Percentiles rank a stretch among this genome's conserved stretches.
phyloP scores from a whole-genome alignment of 192 early-diverging fungal species.

The Podila epigama region DNA sequence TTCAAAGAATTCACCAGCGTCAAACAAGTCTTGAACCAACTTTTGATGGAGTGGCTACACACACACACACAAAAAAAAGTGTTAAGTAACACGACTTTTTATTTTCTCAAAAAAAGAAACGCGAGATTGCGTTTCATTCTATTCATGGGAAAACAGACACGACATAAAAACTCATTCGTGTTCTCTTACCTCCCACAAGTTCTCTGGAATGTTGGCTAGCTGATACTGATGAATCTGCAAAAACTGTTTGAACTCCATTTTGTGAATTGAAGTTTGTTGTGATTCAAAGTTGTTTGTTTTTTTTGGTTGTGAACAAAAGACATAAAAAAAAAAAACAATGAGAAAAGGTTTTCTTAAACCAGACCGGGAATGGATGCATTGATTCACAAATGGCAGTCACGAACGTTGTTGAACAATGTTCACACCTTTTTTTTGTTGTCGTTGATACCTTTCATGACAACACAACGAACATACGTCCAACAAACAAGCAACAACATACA shows the following conservation, averaged over 20 bases:
- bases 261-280: neutral
- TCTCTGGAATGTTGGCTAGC: constrained; percentile 54
- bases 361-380: too few relatives aligned
- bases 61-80: constrained; percentile 2
- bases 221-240: constrained; percentile 60
- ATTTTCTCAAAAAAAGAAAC: neutral
- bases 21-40: constrained; percentile 57
- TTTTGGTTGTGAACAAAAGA: too few relatives aligned
- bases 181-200: constrained; percentile 57
- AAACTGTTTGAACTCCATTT: constrained; percentile 47
- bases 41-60: constrained; percentile 58
- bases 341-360: too few relatives aligned
- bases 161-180: neutral
- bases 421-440: neutral
- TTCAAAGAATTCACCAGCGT: constrained; percentile 57
- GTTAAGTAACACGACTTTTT: neutral
- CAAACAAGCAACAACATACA: too few relatives aligned
- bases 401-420: too few relatives aligned
- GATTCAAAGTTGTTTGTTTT: too few relatives aligned
- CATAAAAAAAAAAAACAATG: constrained; percentile 9
- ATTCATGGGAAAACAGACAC: neutral
- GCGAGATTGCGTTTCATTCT: neutral
- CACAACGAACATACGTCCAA: too few relatives aligned
- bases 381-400: too few relatives aligned
- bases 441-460: neutral